Evolutionary conservation across 2,329 filamentous ascomycete genomes (phyloP), one percentile per base, ranked within the genome.

Genomic region (Aureobasidium musti): DNA sequence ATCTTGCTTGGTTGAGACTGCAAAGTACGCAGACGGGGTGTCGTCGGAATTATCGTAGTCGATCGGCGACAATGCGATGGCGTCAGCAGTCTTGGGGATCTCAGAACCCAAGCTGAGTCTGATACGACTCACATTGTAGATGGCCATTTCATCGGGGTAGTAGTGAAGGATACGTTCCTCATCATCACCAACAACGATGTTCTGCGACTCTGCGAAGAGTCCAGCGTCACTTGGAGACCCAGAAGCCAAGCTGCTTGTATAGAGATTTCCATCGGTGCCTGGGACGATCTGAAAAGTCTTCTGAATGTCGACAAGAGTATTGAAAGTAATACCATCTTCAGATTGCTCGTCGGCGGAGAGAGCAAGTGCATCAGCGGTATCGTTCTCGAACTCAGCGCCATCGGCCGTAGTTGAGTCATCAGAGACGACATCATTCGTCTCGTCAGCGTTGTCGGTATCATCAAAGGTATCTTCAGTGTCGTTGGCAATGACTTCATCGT

Each of bases 71-170:
- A 63, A 14, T 13, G 59, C 33, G 33, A 63, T 63, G 10, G 45
- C 45, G n/a, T 63, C 59, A 14, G 59, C 59, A 11, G 45, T 63
- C 45, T 63, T 63, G 6, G 59, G 59, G 8, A 63, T 30, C 14
- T 33, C 21, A 8, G 26, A n/a, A 19, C 49, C 59, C 13, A 30
- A 63, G 45, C 45, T 63, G 21, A 63, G 33, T 41, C 59, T 23
- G 30, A 63, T 63, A 7, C 59, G 59, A 63, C 59, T 63, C 17
- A 37, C 59, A 13, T 63, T 63, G 45, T 63, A 63, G 14, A 37
- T 33, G 6, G 59, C 59, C 59, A 63, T 63, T 33, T 63, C 45
- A 10, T 63, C 45, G 8, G 59, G 59, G 21, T 63, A 63, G 45
- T 33, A 63, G n/a, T 63, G 59, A 33, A 52, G 59, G 2, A 63